Evolutionary conservation across 2,329 filamentous ascomycete species (phyloP).

Genomic region (Penicillium frequentans): DNA sequence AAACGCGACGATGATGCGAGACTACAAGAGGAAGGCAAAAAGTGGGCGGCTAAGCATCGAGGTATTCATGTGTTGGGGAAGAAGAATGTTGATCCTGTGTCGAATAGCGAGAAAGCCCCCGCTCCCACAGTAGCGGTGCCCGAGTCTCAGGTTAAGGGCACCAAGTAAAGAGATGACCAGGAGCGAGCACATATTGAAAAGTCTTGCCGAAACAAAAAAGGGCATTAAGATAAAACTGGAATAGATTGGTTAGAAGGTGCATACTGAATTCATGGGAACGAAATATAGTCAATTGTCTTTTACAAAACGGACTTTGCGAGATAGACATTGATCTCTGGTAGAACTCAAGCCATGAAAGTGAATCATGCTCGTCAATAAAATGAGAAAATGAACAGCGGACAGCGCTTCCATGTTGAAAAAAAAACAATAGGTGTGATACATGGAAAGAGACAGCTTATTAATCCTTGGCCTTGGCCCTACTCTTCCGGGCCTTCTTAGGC

Average conservation of each 20-base stretch:
- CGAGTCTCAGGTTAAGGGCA: neutral
- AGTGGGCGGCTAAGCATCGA: slow-evolving; percentile 2
- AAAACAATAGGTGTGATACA: neutral
- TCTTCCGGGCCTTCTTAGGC: slow-evolving; percentile 51
- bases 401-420: neutral
- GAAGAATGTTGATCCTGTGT: neutral
- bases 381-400: neutral
- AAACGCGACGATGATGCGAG: slow-evolving; percentile 3
- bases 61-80: neutral
- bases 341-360: neutral
- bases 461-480: slow-evolving; percentile 16
- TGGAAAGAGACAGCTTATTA: neutral
- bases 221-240: no score
- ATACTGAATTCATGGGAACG: neutral
- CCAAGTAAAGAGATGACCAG: neutral
- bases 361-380: neutral
- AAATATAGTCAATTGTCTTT: neutral
- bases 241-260: neutral
- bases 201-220: neutral
- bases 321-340: neutral
- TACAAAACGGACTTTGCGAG: neutral
- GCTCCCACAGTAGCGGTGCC: neutral
- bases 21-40: slow-evolving; percentile 2
- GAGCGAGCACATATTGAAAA: neutral
- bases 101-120: neutral